These are phyloP conservation scores for Leptodontidium sp. DNA, from an alignment of 2,329 filamentous ascomycete species.

Conservation along the genomic window DNA sequence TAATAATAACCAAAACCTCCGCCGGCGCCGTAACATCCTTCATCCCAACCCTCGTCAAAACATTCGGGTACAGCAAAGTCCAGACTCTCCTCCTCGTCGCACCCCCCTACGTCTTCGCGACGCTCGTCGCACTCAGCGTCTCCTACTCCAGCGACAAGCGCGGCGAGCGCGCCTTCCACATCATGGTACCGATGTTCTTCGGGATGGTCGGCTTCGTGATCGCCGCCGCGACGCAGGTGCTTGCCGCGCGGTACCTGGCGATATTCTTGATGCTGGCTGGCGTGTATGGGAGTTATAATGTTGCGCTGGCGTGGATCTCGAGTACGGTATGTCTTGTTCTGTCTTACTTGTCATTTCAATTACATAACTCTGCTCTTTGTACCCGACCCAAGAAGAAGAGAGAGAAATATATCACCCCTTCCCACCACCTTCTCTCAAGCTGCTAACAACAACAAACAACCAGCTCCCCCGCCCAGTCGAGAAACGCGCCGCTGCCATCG, in stretches of 20 bases:
- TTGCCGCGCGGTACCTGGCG: constrained; percentile 37
- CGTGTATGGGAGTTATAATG: constrained; percentile 33
- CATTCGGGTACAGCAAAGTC: constrained; percentile 32
- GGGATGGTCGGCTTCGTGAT: constrained; percentile 36
- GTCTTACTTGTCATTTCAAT: too few relatives aligned
- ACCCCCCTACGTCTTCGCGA: constrained; percentile 38
- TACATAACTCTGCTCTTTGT: too few relatives aligned
- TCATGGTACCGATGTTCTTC: constrained; percentile 32
- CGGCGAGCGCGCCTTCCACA: constrained; percentile 32
- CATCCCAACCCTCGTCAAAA: constrained; percentile 40
- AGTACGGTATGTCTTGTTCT: constrained; percentile 20
- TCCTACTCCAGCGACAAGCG: constrained; percentile 28
- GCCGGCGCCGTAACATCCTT: constrained; percentile 43
- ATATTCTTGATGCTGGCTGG: constrained; percentile 34
- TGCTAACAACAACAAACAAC: not conserved
- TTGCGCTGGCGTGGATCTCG: constrained; percentile 38
- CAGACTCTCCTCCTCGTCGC: constrained; percentile 36
- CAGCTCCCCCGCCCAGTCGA: constrained; percentile 32
- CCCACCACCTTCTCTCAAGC: too few relatives aligned
- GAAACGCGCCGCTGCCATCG: constrained; percentile 39
- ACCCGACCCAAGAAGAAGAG: not conserved
- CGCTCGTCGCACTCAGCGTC: constrained; percentile 28
- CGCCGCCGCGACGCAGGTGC: constrained; percentile 26
- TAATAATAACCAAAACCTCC: constrained; percentile 28
- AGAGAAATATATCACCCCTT: not conserved